Base-by-base conservation (phyloP, 2,329 filamentous ascomycete species). In the Ophiostoma angusticollis region DNA sequence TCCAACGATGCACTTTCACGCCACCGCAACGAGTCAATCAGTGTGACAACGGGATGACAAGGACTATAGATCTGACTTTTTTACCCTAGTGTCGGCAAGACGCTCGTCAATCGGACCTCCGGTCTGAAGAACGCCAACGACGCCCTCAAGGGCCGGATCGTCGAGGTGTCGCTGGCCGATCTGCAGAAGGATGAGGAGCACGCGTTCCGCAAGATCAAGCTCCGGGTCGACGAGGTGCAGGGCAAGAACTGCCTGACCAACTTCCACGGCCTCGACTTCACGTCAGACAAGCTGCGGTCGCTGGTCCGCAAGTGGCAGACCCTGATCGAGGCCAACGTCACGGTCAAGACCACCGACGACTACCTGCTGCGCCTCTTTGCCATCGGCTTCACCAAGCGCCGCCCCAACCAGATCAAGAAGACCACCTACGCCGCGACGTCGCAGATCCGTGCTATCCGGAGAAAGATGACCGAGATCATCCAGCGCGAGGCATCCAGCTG, bases 111-210 rank as follows among this genome's bases (percentile, higher is more conserved):
- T 83, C 82, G 91, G 60, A 94, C 91, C 58, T 95, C 86, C 57
- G 91, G 91, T 93, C 75, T 98, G 59, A 98, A 96, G 82, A 96
- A 96, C 73, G 91, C 91, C 65, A 98, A 96, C 75, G 91, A 98
- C 62, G 82, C 89, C 54, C 78, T 98, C 59, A 98, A 96, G 78
- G 91, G 91, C 63, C 84, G 91, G 59, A 93, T 98, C 70, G 79
- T 98, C 70, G 91, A 98, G 75, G 89, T 96, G 54, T 96, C 89
- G 51, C 81, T 98, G 60, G 91, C 91, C 62, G 91, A 98, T 68
- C 80, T 98, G 52, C 91, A 98, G 74, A 96, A 95, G 73, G 91
- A 98, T 64, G 91, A 98, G 76, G 91, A 96, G 71, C 91, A 98
- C 69, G 78, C 91, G 46, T 98, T 96, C 84, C 89, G 91, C 72